phyloP scores from a whole-genome alignment of 768 basidiomycete genomes.

The Boletus subparvulus region DNA sequence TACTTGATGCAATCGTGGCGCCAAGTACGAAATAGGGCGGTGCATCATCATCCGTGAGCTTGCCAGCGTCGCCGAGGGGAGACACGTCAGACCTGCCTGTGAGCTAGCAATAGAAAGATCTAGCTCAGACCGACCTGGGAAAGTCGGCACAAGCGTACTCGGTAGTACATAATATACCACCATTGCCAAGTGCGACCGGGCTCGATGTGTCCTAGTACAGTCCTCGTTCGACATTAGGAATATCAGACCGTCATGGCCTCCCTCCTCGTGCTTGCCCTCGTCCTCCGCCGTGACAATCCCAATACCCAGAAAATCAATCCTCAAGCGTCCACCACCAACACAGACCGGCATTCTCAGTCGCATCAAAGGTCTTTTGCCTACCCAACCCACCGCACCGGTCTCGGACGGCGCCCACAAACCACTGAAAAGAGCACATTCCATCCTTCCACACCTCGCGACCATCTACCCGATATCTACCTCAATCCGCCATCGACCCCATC shows the following conservation, averaged over 20 bases:
- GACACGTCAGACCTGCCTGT: no score
- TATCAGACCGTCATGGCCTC: conserved; percentile 20
- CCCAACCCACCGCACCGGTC: conserved; percentile 37
- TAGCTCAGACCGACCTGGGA: no score
- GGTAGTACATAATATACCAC: no score
- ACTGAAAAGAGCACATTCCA: conserved; percentile 88
- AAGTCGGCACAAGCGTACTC: no score
- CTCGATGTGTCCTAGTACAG: no score
- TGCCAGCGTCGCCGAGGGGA: no score
- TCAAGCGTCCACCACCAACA: conserved; percentile 71
- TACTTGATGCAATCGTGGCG: no score
- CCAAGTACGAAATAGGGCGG: no score
- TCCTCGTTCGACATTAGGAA: no score
- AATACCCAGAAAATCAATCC: conserved; percentile 76
- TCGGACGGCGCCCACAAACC: conserved; percentile 54
- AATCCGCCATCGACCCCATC: conserved; percentile 82
- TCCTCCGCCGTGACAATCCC: conserved; percentile 81
- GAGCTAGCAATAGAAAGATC: no score
- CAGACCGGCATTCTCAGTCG: conserved; percentile 72
- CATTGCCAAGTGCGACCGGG: no score
- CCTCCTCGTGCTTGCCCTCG: conserved; percentile 60
- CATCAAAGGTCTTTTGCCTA: conserved; percentile 71
- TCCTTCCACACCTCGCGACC: conserved; percentile 80
- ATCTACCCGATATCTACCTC: conserved; percentile 88
- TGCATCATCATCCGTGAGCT: no score